Evolutionary conservation across 805 yeast species (phyloP), one percentile per base, ranked within the genome.

Genomic region (Lipomyces sp.): DNA sequence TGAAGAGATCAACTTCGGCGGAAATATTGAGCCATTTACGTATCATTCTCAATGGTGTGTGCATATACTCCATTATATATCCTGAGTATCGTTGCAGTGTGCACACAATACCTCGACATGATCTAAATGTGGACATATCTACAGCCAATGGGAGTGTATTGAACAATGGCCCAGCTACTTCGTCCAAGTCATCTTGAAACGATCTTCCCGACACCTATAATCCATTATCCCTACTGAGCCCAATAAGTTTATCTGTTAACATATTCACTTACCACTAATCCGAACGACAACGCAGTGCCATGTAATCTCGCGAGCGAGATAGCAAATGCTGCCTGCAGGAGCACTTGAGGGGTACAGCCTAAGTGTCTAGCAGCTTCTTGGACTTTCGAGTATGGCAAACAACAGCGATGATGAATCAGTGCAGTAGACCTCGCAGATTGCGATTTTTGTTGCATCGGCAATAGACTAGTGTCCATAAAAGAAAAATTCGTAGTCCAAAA

Each of bases 301-400:
- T 10, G 57, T 10, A 4, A 69, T 8, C 5, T 50, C 18, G 30
- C 30, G 24, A 71, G 39, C 18, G 64, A 59, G 5, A 67, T 15
- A 7, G 58, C 54, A 59, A 71, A 71, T 3, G 71, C 71, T 7
- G 72, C 29, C 30, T 71, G 74, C 51, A 71, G 53, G 10, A 71
- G 7, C 29, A 60, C 58, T 6, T 71, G 70, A 13, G 73, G 68
- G 11, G 74, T 71, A 42, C 72, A 67, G 7, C 54, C 6, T 13
- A 71, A 48, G 4, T 29, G 15, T 24, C 33, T 53, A 2, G 74
- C 64, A 1, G 13, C 59, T 8, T 48, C 29, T 37, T 57, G 63
- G 15, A 63, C 10, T n/a, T 8, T 33, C 5, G 50, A 53, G 15
- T 55, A 34, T 29, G 42, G 34, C 34, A 55, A 30, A 51, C n/a